A percentile compares a stretch with the other conserved stretches of the same genome.
phyloP scores from a whole-genome alignment of 164 flowering plant genomes.

The Stephania yunnanensis region DNA sequence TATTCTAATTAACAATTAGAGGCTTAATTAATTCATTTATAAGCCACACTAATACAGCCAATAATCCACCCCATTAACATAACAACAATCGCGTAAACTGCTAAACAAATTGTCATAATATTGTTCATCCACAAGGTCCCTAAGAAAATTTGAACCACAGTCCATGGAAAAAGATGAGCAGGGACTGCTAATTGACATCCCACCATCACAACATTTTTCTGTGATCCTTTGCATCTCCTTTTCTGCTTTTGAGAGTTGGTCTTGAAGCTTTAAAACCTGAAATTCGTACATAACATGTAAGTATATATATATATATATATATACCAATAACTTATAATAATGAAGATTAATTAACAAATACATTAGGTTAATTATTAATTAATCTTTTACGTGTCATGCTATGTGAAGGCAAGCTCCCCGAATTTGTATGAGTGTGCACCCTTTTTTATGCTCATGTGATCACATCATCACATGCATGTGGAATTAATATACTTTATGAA shows the following conservation, averaged over 20 bases:
- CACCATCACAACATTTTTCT: constrained; percentile 23
- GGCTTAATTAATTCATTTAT: constrained; percentile 12
- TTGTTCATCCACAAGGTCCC: constrained; percentile 34
- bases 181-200: constrained; percentile 38
- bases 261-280: constrained; percentile 56
- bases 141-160: constrained; percentile 32
- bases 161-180: constrained; percentile 44
- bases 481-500: background rate
- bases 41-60: constrained; percentile 38
- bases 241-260: constrained; percentile 42
- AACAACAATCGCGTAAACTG: constrained; percentile 24
- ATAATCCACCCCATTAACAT: constrained; percentile 30
- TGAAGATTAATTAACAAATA: no score
- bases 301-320: no score
- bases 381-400: background rate
- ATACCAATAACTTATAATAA: no score
- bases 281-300: background rate
- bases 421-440: background rate
- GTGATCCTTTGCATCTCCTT: constrained; percentile 41
- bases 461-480: background rate
- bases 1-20: background rate
- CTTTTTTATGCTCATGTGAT: background rate
- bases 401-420: background rate
- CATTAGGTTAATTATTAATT: no score
- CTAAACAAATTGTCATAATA: constrained; percentile 30